Evolutionary conservation across 257 asterid species (phyloP).

Genomic region (Fraxinus pennsylvanica): DNA sequence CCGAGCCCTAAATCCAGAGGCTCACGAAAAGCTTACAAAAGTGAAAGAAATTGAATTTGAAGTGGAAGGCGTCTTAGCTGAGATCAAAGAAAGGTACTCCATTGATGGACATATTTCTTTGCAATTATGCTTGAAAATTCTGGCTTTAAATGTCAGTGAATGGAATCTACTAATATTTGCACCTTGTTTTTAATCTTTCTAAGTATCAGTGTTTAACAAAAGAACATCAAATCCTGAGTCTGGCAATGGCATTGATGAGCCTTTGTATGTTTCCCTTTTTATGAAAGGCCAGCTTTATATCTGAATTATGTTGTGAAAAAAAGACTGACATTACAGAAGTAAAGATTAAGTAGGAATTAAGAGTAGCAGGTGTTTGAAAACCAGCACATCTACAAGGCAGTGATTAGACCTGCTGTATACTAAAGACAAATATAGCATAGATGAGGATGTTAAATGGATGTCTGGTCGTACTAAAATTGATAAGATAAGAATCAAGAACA

Average conservation of each 20-base stretch:
- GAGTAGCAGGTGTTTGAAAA: neutral
- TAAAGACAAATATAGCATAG: neutral
- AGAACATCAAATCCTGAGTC: neutral
- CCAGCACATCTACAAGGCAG: neutral
- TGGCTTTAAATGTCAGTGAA: neutral
- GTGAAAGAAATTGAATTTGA: conserved; percentile 46
- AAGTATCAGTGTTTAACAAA: neutral
- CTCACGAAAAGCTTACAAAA: conserved; percentile 42
- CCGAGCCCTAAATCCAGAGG: conserved; percentile 45
- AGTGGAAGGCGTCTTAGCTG: conserved; percentile 41
- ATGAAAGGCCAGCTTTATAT: neutral
- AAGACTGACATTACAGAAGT: neutral
- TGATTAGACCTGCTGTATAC: neutral
- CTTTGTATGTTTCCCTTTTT: neutral
- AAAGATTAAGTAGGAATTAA: neutral
- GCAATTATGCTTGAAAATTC: conserved; percentile 6
- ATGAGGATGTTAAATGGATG: neutral
- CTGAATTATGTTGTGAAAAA: neutral
- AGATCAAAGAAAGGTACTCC: conserved; percentile 55
- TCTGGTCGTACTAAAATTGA: neutral
- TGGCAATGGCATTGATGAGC: neutral
- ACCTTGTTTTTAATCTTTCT: neutral
- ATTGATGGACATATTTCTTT: conserved; percentile 20
- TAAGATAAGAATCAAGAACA: neutral
- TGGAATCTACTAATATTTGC: neutral